Percentiles rank a stretch among this genome's conserved stretches.
Evolutionary conservation across 495 filamentous ascomycete species (phyloP).

Genomic region (Aspergillus steynii): DNA sequence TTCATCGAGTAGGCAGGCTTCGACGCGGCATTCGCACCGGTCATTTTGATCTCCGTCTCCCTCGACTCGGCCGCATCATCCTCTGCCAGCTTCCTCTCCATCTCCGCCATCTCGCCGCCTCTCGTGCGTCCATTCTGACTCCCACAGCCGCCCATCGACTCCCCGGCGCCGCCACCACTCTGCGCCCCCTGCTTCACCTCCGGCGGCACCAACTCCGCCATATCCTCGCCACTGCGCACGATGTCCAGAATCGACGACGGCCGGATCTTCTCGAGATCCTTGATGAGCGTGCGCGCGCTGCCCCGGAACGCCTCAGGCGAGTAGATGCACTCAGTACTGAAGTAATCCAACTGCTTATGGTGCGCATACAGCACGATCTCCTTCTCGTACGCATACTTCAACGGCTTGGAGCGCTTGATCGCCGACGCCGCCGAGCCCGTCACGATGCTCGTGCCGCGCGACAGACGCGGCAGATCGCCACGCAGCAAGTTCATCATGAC

Average conservation of each 20-base stretch:
- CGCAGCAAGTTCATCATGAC: slow-evolving; percentile 95
- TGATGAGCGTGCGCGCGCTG: slow-evolving; percentile 86
- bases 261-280: slow-evolving; percentile 88
- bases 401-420: slow-evolving; percentile 89
- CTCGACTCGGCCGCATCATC: slow-evolving; percentile 63
- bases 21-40: slow-evolving; percentile 11
- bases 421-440: slow-evolving; percentile 73
- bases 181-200: slow-evolving; percentile 40
- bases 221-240: slow-evolving; percentile 92
- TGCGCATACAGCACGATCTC: slow-evolving; percentile 98
- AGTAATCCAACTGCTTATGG: slow-evolving; percentile 95
- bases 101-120: slow-evolving; percentile 87
- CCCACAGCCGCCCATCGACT: slow-evolving; percentile 64
- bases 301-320: slow-evolving; percentile 97
- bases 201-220: slow-evolving; percentile 80
- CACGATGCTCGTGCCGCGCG: slow-evolving; percentile 88
- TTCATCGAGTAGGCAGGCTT: neutral
- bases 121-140: slow-evolving; percentile 67
- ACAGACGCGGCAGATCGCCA: slow-evolving; percentile 84
- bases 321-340: slow-evolving; percentile 97
- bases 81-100: slow-evolving; percentile 76
- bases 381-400: slow-evolving; percentile 99
- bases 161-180: slow-evolving; percentile 56
- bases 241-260: slow-evolving; percentile 94
- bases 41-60: slow-evolving; percentile 70